Evolutionary conservation across 805 yeast genomes (phyloP), one percentile per base, ranked within the genome.

Genomic region (Candida arabinofermentans): DNA sequence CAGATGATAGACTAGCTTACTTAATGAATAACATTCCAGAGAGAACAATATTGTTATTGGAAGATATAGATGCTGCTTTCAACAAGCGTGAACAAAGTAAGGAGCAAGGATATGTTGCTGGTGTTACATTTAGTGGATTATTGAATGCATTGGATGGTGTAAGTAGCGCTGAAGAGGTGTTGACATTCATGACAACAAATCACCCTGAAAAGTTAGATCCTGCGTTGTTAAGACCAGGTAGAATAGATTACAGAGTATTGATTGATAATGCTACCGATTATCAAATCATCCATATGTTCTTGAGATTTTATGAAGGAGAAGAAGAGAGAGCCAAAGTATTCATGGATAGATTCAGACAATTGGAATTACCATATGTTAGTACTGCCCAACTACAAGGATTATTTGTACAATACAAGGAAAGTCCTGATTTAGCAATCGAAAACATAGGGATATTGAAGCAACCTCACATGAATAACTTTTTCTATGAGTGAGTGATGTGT

Each of bases 121-220:
- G 96, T 16, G 97, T 93, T 12, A 93, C 99, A 2, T 93, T 93
- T 57, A 86, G 96, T 42, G 99, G 99, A 0, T 70, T 93, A 35
- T 67, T 93, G 45, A 93, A 93, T 59, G 96, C 99, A 0, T 70
- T 93, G 36, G 99, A 93, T 62, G 99, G 99, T 36, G 98, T 93
- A 14, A 93, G 98, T 3, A 86, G 96, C 23, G 96, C 97, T 2
- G 99, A 93, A 58, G 98, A 93, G 58, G 84, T 96, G 35, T 74
- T 93, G 26, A 91, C 97, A 0, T 93, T 93, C 64, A 93, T 93
- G 99, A 93, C 99, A 17, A 91, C 99, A 17, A 93, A 93, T 63
- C 99, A 93, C 58, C 96, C 97, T 0, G 98, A 93, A 48, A 79
- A 79, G 48, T 69, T 93, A 29, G 99, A 93, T 56, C 88, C 96